Conservation (phyloP, 2,329 filamentous ascomycete species). For the Dactylellina parvicollis region DNA sequence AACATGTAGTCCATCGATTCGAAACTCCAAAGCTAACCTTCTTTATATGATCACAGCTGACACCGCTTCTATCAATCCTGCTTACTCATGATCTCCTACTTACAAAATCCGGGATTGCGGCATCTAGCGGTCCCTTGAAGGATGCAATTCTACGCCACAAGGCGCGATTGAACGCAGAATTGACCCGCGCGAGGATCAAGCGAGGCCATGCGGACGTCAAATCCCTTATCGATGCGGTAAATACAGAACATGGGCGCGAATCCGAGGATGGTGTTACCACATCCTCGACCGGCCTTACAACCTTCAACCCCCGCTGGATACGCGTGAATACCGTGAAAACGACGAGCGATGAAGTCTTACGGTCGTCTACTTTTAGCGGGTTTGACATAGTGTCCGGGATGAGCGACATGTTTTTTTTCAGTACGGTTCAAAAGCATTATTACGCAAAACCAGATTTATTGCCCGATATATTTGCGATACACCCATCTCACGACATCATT, state of each 20-base stretch:
- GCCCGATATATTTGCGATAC: conserved; percentile 82
- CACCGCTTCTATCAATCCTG: conserved; percentile 72
- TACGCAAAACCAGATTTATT: conserved; percentile 68
- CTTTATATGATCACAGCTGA: conserved; percentile 2
- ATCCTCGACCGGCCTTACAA: conserved; percentile 64
- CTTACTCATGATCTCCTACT: conserved; percentile 87
- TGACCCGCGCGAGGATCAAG: conserved; percentile 80
- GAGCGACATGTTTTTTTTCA: conserved; percentile 44
- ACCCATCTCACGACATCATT: conserved; percentile 76
- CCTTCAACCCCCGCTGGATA: conserved; percentile 85
- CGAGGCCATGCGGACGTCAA: conserved; percentile 75
- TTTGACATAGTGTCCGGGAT: conserved; percentile 67
- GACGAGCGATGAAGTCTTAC: conserved; percentile 76
- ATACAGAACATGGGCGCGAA: conserved; percentile 67
- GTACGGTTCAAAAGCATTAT: conserved; percentile 26
- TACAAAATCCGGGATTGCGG: conserved; percentile 81
- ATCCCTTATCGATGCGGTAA: conserved; percentile 63
- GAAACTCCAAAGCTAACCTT: neutral
- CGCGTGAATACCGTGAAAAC: conserved; percentile 83
- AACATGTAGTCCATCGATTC: neutral
- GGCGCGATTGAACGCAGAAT: conserved; percentile 79
- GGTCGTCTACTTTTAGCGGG: conserved; percentile 72
- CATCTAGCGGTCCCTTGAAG: conserved; percentile 78
- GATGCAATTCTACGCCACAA: conserved; percentile 82
- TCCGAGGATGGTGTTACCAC: conserved; percentile 62